A percentile compares a stretch with the other conserved stretches of the same genome.
These are phyloP conservation scores for Phyllosticta capitalensis DNA, from an alignment of 2,329 filamentous ascomycete genomes.

Conservation along the genomic window DNA sequence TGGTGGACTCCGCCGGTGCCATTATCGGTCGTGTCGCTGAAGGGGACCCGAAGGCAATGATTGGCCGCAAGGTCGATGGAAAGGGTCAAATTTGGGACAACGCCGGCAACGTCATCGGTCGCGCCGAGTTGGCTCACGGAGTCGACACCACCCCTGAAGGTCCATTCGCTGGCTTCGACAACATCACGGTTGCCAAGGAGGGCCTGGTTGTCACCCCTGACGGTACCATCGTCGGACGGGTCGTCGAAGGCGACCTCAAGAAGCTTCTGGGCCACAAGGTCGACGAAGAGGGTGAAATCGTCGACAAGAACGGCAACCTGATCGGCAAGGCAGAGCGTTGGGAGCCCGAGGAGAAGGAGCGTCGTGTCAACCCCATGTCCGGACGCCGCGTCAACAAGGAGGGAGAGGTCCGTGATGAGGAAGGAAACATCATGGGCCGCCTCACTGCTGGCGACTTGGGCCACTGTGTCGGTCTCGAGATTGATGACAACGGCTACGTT, in stretches of 20 bases:
- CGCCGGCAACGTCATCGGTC: conserved; percentile 50
- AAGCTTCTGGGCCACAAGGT: conserved; percentile 42
- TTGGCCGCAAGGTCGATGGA: conserved; percentile 53
- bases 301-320: conserved; percentile 44
- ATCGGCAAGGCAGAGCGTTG: conserved; percentile 45
- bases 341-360: conserved; percentile 45
- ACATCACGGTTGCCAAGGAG: conserved; percentile 47
- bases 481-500: conserved; percentile 44
- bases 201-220: conserved; percentile 41
- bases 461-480: conserved; percentile 43
- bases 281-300: conserved; percentile 43
- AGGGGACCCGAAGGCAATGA: conserved; percentile 46
- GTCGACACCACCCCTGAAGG: conserved; percentile 43
- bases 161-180: conserved; percentile 51
- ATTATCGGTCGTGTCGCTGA: conserved; percentile 49
- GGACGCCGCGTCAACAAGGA: conserved; percentile 45
- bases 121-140: conserved; percentile 47
- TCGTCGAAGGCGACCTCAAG: conserved; percentile 42
- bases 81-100: conserved; percentile 57
- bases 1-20: conserved; percentile 50
- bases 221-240: conserved; percentile 39
- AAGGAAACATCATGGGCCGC: conserved; percentile 40
- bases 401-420: conserved; percentile 43
- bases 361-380: conserved; percentile 51
- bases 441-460: conserved; percentile 43